Percentiles rank a stretch among this genome's conserved stretches.
phyloP scores from a whole-genome alignment of 352 stramenopile species.

The Discostella stelligera region DNA sequence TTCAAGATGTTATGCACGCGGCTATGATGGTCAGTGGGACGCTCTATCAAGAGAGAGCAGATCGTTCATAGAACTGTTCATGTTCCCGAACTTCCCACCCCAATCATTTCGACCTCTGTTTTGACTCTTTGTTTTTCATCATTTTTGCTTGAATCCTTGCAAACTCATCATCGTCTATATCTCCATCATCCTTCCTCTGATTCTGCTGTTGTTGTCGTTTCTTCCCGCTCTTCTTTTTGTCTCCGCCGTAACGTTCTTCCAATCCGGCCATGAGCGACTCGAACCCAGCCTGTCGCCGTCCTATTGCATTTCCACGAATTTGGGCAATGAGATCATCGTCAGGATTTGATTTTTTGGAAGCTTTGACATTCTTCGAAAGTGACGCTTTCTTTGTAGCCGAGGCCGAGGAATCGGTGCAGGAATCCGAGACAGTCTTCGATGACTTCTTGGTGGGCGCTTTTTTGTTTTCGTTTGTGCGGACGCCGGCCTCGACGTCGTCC shows the following conservation, averaged over 20 bases:
- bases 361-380: constrained; percentile 15
- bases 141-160: constrained; percentile 63
- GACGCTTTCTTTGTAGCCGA: constrained; percentile 14
- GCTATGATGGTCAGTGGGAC: neutral
- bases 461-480: neutral
- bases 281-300: constrained; percentile 42
- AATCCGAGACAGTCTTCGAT: neutral
- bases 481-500: constrained; percentile 22
- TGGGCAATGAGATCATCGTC: constrained; percentile 65
- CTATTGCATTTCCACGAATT: constrained; percentile 62
- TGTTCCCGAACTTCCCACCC: neutral
- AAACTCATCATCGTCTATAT: constrained; percentile 73
- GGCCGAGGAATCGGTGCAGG: neutral
- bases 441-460: constrained; percentile 33
- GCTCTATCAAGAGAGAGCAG: neutral
- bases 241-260: constrained; percentile 64
- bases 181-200: constrained; percentile 42
- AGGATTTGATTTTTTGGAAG: constrained; percentile 31
- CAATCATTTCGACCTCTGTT: neutral
- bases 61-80: too few species aligned
- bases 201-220: constrained; percentile 4
- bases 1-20: neutral
- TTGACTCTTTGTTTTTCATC: constrained; percentile 55
- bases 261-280: constrained; percentile 57
- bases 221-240: constrained; percentile 38